A percentile compares a stretch with the other conserved stretches of the same genome.
Evolutionary conservation across 441 rosid genomes (phyloP).

Genomic region (Aleurites moluccanus): DNA sequence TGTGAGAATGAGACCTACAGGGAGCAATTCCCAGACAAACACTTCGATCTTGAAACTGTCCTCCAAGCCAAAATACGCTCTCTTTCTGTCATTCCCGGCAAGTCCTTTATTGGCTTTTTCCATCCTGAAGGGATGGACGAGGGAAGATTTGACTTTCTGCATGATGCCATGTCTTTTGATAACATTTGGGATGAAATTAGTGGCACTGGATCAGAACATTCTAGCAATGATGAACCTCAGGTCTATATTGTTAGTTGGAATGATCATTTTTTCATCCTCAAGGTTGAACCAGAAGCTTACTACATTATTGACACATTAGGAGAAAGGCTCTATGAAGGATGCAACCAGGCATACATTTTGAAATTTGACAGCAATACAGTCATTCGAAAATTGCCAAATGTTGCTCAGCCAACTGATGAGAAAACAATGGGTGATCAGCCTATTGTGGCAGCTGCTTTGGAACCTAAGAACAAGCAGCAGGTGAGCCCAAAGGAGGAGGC

Average conservation of each 20-base stretch:
- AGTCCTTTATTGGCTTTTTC: conserved; percentile 82
- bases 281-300: conserved; percentile 73
- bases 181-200: conserved; percentile 86
- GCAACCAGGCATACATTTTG: conserved; percentile 85
- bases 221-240: conserved; percentile 39
- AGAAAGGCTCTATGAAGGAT: conserved; percentile 87
- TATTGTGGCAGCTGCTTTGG: conserved; percentile 23
- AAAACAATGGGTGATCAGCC: conserved; percentile 41
- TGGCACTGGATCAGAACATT: conserved; percentile 39
- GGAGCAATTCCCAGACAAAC: conserved; percentile 81
- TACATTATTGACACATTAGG: conserved; percentile 87
- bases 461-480: conserved; percentile 27
- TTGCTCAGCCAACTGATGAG: conserved; percentile 36
- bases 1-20: conserved; percentile 64
- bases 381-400: conserved; percentile 42
- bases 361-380: conserved; percentile 57
- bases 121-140: conserved; percentile 76
- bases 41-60: conserved; percentile 85
- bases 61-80: conserved; percentile 76
- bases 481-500: conserved; percentile 28
- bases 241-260: conserved; percentile 89
- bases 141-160: conserved; percentile 63
- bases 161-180: conserved; percentile 84
- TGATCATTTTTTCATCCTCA: conserved; percentile 83
- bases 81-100: conserved; percentile 57